These are phyloP conservation scores for Helminthosporium solani DNA, from an alignment of 2,329 filamentous ascomycete species.

Conservation along the genomic window DNA sequence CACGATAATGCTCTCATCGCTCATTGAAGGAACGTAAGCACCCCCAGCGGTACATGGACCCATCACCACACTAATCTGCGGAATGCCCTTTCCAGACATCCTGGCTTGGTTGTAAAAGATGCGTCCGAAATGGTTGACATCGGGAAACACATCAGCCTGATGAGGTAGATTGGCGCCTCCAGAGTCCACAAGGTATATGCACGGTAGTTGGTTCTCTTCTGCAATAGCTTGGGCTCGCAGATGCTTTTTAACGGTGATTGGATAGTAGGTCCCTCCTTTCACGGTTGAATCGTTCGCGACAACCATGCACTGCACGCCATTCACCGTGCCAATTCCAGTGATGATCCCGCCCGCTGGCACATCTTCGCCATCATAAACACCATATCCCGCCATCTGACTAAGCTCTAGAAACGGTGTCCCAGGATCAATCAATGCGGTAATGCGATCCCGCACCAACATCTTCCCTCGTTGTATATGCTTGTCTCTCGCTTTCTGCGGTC, in stretches of 20 bases:
- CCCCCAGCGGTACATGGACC: conserved; percentile 94
- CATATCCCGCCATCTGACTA: conserved; percentile 85
- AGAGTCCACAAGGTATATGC: conserved; percentile 94
- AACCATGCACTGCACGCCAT: conserved; percentile 88
- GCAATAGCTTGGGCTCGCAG: conserved; percentile 88
- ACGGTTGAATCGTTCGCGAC: conserved; percentile 96
- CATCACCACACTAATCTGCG: conserved; percentile 95
- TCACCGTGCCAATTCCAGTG: conserved; percentile 85
- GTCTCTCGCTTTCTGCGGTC: conserved; percentile 75
- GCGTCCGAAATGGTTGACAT: conserved; percentile 90
- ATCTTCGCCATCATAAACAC: conserved; percentile 82
- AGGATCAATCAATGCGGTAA: conserved; percentile 83
- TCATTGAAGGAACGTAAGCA: conserved; percentile 96
- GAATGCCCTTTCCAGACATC: conserved; percentile 86
- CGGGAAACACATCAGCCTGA: conserved; percentile 93
- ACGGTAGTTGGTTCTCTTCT: conserved; percentile 77
- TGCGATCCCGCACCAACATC: conserved; percentile 89
- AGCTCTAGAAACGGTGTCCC: conserved; percentile 90
- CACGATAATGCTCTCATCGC: conserved; percentile 95
- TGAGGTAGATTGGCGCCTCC: conserved; percentile 93
- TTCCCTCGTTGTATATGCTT: conserved; percentile 88
- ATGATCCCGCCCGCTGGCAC: conserved; percentile 90
- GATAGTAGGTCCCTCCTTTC: conserved; percentile 96
- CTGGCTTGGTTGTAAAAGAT: conserved; percentile 98
- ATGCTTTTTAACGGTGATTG: conserved; percentile 97